Conservation (phyloP, 176 grass and related monocot species). For the Oryza australiensis region DNA sequence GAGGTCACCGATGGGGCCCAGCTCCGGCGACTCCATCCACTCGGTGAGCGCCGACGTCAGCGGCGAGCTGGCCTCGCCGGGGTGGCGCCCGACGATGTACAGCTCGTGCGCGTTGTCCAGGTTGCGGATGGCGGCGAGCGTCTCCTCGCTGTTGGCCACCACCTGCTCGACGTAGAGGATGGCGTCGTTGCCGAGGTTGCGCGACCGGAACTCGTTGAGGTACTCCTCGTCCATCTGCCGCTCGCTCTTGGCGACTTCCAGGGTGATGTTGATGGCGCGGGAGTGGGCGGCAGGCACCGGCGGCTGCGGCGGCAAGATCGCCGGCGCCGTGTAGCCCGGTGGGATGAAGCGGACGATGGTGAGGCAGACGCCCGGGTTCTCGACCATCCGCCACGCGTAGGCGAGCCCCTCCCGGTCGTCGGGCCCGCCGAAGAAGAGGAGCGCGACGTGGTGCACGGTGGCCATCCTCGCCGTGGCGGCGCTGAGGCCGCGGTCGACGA, state of each 20-base stretch:
- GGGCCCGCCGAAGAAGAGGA: slow-evolving; percentile 80
- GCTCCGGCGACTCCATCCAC: slow-evolving; percentile 66
- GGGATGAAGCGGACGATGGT: slow-evolving; percentile 65
- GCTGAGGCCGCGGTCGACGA: slow-evolving; percentile 76
- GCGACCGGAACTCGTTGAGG: slow-evolving; percentile 51
- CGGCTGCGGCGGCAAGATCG: neutral
- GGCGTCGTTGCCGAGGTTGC: slow-evolving; percentile 40
- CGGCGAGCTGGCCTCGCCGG: slow-evolving; percentile 45
- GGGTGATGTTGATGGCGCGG: slow-evolving; percentile 56
- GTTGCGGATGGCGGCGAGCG: slow-evolving; percentile 50
- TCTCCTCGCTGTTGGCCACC: slow-evolving; percentile 61
- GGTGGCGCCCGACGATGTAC: slow-evolving; percentile 56
- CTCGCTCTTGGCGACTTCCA: slow-evolving; percentile 42
- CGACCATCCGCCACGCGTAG: slow-evolving; percentile 63
- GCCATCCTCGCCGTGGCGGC: slow-evolving; percentile 38
- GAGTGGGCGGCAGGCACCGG: neutral
- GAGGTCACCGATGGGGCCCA: slow-evolving; percentile 70
- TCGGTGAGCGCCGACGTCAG: slow-evolving; percentile 53
- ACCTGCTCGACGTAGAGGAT: slow-evolving; percentile 58
- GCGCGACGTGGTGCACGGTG: slow-evolving; percentile 45
- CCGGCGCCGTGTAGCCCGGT: slow-evolving; percentile 40
- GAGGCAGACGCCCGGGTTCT: slow-evolving; percentile 63
- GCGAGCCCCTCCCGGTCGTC: slow-evolving; percentile 79
- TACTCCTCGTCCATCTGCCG: slow-evolving; percentile 63
- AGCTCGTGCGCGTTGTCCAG: slow-evolving; percentile 51